Base-by-base conservation (phyloP, 1,284 basidiomycete species). In the Schizopora paradoxa region DNA sequence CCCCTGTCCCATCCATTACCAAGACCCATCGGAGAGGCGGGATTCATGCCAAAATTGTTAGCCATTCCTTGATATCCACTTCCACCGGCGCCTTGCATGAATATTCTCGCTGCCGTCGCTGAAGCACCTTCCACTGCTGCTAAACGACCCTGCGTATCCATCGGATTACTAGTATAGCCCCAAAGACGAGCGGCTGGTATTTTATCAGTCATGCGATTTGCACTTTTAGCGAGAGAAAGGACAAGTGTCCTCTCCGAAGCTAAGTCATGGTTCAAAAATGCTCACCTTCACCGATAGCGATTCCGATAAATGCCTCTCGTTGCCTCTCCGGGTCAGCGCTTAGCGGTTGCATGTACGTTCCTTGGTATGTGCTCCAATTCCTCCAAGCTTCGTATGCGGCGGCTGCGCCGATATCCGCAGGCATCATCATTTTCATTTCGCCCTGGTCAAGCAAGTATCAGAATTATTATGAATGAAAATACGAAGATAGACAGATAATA, bases 91-190 rank as follows among this genome's bases (percentile, higher is more conserved):
- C 38, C 48, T 34, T 50, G 43, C 2, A 32, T 35, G 28, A 54
- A 56, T 6, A 56, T 51, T 23, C 51, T 48, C 8, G 45, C 31
- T 2, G 53, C 55, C 11, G 55, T 51, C 16, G 53, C 50, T 13
- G 58, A 58, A 13, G 60, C 60, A 10, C 54, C 48, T 41, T 61
- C 60, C n/a, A 54, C 54, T 11, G 59, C 54, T 29, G 60, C 60
- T 16, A 55, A 48, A 16, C 58, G 53, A 13, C 57, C 55, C 19
- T 52, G 51, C 23, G 52, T 53, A 41, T 59, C 58, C 2, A 33
- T 23, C 14, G 46, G 51, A 3, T 56, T 54, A 2, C 33, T 43
- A n/a, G 57, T 59, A 41, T 56, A 56, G 25, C 49, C 45, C 56
- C 55, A 60, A 0, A 59, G 47, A 27, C 42, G 21, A 18, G 50